phyloP scores from a whole-genome alignment of 768 basidiomycete species.

The Clavaria fumosa region DNA sequence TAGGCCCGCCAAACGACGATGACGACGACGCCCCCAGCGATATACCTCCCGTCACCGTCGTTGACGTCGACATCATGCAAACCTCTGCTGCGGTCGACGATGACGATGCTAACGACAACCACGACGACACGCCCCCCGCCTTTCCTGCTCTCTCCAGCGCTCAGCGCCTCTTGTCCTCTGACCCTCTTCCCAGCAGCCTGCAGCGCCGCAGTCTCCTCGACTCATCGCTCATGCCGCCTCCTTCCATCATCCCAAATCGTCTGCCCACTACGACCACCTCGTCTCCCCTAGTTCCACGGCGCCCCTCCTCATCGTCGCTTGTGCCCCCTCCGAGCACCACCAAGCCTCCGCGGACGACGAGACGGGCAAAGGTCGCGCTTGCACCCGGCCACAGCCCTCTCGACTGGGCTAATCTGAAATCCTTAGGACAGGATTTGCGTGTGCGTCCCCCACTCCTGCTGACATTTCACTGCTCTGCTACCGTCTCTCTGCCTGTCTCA shows the following conservation, averaged over 20 bases:
- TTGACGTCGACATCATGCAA: too few species aligned
- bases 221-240: slow-evolving; percentile 39
- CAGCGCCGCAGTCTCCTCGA: slow-evolving; percentile 28
- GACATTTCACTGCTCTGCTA: slow-evolving; percentile 8
- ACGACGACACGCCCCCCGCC: slow-evolving; percentile 50
- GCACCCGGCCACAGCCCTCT: slow-evolving; percentile 83
- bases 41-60: too few species aligned
- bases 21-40: too few species aligned
- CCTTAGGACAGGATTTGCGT: slow-evolving; percentile 63
- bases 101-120: slow-evolving; percentile 22
- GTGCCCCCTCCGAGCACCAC: slow-evolving; percentile 49
- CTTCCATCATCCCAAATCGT: too few species aligned
- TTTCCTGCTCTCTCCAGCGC: slow-evolving; percentile 63
- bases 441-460: slow-evolving; percentile 27
- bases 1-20: too few species aligned
- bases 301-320: slow-evolving; percentile 26
- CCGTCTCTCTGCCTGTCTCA: too few species aligned
- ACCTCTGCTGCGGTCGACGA: too few species aligned
- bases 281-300: slow-evolving; percentile 21
- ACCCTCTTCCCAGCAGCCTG: too few species aligned
- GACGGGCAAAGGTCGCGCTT: slow-evolving; percentile 68
- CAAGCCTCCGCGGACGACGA: slow-evolving; percentile 40
- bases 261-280: slow-evolving; percentile 27
- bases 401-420: slow-evolving; percentile 86
- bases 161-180: slow-evolving; percentile 35